Evolutionary conservation across 192 early-diverging fungal species (phyloP), one percentile per base, ranked within the genome.

Genomic region (Umbelopsis sp.): DNA sequence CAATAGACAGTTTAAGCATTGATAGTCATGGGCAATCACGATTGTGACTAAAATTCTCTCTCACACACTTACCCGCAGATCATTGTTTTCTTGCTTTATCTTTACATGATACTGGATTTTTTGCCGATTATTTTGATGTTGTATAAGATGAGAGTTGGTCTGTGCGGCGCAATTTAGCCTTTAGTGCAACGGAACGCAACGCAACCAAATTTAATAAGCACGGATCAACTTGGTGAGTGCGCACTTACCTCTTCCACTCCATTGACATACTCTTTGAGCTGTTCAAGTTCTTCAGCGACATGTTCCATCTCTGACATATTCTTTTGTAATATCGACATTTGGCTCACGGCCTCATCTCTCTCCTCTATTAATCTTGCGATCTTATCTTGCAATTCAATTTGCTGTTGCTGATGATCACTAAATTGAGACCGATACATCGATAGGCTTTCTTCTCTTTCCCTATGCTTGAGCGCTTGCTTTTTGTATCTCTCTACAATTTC

Each of bases 1-100:
- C 36, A 38, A 38, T 5, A 38, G 12, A 41, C 5, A 11, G 38
- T 11, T 41, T 9, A 8, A 25, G 26, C 21, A 53, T 53, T 0
- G 26, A 22, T 6, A 6, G 26, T 53, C 24, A 26, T 24, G 1
- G 8, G 14, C 12, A 25, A 53, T 25, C 12, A 53, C 0, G 52
- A 53, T 12, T 12, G 52, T 21, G 4, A 9, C 26, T 8, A 25
- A n/a, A n/a, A n/a, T n/a, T n/a, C n/a, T n/a, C 21, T 20, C 17
- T 14, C 5, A 24, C 11, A 22, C 26, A 53, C 56, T 62, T 34
- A 62, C 56, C 26, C 79, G 71, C 38, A 80, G 79, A 24, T 76
- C 79, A 31, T 80, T 80, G 54, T 80, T 80, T 47, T 80, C 74
- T 65, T 80, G 79, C 36, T 80, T 80, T 54, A 80, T 80, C 72